Base-by-base conservation (phyloP, 192 early-diverging fungal genomes). In the Phycomyces blakesleeanus region DNA sequence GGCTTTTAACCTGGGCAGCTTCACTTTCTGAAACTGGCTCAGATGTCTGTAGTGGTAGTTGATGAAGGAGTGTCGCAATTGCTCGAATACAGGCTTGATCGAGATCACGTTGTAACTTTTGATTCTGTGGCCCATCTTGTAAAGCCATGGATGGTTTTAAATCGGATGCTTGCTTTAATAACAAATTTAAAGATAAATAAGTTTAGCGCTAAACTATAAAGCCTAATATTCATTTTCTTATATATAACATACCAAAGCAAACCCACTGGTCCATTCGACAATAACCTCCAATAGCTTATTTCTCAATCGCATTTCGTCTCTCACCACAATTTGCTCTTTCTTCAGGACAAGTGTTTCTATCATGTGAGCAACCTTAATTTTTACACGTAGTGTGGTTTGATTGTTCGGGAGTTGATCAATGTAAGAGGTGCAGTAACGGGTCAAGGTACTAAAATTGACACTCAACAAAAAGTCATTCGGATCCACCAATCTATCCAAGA, bases 71-170 rank as follows among this genome's bases (percentile, higher is more conserved):
- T 1, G 75, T 61, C 5, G 81, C 85, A 37, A 92, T 78, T 0
- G 90, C 84, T 57, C 87, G 88, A 65, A 94, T 76, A 55, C 84
- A 87, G 9, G 82, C 85, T 41, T 87, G 67, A 74, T 94, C 90
- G 14, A 93, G 65, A 64, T 92, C 90, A n/a, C 80, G 74, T 16
- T 85, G 85, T 14, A 90, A 66, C 59, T 86, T 86, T 51, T 74
- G 74, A 67, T 76, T 81, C 21, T 75, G 75, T 15, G 67, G 61
- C 7, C 41, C 20, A 50, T 58, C 55, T 55, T 66, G 41, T 54
- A 27, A n/a, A 27, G 7, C 14, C 20, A 40, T 24, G 26, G 15
- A 21, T 54, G 51, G 1, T 7, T 40, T 53, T 25, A 50, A 14
- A 3, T 37, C n/a, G n/a, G n/a, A 26, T 16, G 14, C 38, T 20